A percentile compares a stretch with the other conserved stretches of the same genome.
Evolutionary conservation across 257 asterid species (phyloP).

Genomic region (Mitragyna speciosa): DNA sequence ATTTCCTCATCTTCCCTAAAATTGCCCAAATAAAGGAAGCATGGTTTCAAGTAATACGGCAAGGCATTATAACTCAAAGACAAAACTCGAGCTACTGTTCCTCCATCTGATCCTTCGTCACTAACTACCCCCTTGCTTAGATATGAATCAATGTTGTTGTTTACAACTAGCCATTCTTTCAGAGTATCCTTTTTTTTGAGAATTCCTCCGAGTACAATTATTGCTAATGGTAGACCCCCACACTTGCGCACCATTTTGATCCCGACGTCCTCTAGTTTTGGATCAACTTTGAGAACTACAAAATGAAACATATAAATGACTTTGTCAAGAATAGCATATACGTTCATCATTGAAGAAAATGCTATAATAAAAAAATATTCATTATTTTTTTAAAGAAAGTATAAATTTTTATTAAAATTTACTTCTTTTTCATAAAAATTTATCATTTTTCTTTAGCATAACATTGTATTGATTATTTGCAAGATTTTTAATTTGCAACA

Average conservation of each 20-base stretch:
- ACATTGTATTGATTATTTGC: too few species aligned
- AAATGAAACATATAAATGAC: background rate
- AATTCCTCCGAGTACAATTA: constrained; percentile 25
- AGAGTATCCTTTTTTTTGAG: constrained; percentile 3
- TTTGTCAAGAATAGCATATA: too few species aligned
- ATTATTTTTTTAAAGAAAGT: too few species aligned
- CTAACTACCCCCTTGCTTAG: background rate
- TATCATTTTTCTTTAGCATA: too few species aligned
- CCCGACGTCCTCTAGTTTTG: constrained; percentile 5
- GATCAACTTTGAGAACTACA: background rate
- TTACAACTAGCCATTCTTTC: constrained; percentile 20
- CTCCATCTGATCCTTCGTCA: background rate
- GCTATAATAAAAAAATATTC: too few species aligned
- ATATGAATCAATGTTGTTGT: background rate
- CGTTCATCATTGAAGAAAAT: too few species aligned
- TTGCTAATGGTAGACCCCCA: constrained; percentile 26
- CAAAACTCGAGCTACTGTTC: constrained; percentile 14
- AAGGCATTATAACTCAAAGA: constrained; percentile 20
- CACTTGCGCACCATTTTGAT: constrained; percentile 18
- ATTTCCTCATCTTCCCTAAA: constrained; percentile 12
- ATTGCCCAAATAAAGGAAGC: constrained; percentile 25
- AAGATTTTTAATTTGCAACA: too few species aligned
- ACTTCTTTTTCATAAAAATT: too few species aligned
- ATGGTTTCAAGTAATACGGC: constrained; percentile 29
- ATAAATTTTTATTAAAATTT: too few species aligned